Base-by-base conservation (phyloP, 2,329 filamentous ascomycete species). In the Hawksworthiomyces lignivorus region DNA sequence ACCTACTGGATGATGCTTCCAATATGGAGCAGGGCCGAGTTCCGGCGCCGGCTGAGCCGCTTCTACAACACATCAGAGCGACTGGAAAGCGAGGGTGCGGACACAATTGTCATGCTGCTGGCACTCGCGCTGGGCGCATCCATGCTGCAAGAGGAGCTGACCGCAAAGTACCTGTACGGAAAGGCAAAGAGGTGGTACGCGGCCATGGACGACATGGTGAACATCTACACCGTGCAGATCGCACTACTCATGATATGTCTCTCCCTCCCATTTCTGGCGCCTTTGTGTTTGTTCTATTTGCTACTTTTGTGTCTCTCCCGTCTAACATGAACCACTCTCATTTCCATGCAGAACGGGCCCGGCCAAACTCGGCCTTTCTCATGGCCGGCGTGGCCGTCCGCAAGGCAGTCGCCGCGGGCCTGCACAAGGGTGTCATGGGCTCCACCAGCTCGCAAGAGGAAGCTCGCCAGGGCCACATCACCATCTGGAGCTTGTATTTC, bases 221-320 rank as follows among this genome's bases (percentile, higher is more conserved):
- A 49, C 22, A 29, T 50, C 5, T 44, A 49, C 20, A 49, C 36
- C 10, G 48, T 50, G 12, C 48, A 50, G 33, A 50, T 50, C 19
- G 35, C 44, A 8, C 29, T 50, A n/a, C 28, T 50, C 12, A 50
- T 50, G 48, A 44, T 44, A 30, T 35, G 41, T 44, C 5, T 12
- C 18, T n/a, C n/a, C 20, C 28, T 18, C 12, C n/a, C 26, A 1
- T 17, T 10, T 19, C 20, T 32, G 4, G 18, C 7, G n/a, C 10
- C n/a, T 21, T n/a, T n/a, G n/a, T n/a, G n/a, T n/a, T n/a, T n/a
- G 12, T 26, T 26, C 12, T 26, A 2, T 26, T 20, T 11, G 19
- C 12, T 33, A 9, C 12, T 18, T 36, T 10, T 18, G 28, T 43
- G 19, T n/a, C n/a, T 29, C 28, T 26, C 10, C 7, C 12, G 14